Conservation (phyloP, 2,329 filamentous ascomycete genomes). For the Amauroascus verrucosus region DNA sequence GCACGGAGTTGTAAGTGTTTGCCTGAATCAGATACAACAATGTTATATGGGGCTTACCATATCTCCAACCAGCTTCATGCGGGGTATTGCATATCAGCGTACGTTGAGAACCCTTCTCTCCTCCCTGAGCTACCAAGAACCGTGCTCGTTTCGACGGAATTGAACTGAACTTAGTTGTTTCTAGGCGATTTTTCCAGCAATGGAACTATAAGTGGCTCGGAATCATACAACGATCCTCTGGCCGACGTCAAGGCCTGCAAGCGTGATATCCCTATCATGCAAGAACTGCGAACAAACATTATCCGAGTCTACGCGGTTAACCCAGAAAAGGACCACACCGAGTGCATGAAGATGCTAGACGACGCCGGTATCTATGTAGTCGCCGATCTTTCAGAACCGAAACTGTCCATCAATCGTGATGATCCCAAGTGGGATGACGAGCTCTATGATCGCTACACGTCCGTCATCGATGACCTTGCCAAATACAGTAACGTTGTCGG, state of each 20-base stretch:
- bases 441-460: conserved; percentile 70
- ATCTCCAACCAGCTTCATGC: conserved; percentile 70
- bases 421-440: conserved; percentile 66
- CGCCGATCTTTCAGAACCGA: conserved; percentile 76
- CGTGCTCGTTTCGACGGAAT: not conserved
- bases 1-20: conserved; percentile 55
- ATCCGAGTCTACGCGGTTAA: conserved; percentile 94
- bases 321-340: conserved; percentile 63
- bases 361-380: conserved; percentile 90
- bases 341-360: conserved; percentile 74
- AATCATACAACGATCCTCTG: conserved; percentile 71
- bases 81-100: conserved; percentile 87
- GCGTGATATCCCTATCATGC: conserved; percentile 74
- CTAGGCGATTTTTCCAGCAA: conserved; percentile 50
- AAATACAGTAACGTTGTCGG: conserved; percentile 86
- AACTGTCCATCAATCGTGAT: conserved; percentile 73
- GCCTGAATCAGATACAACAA: conserved; percentile 6
- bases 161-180: conserved; percentile 11
- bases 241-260: conserved; percentile 60
- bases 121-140: not conserved
- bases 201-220: conserved; percentile 42
- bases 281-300: conserved; percentile 73
- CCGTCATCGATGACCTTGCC: conserved; percentile 68
- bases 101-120: conserved; percentile 19
- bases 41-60: too few species aligned